A percentile compares a stretch with the other conserved stretches of the same genome.
Evolutionary conservation across 139 green algal species (phyloP).

Genomic region (Ettlia oleoabundans): DNA sequence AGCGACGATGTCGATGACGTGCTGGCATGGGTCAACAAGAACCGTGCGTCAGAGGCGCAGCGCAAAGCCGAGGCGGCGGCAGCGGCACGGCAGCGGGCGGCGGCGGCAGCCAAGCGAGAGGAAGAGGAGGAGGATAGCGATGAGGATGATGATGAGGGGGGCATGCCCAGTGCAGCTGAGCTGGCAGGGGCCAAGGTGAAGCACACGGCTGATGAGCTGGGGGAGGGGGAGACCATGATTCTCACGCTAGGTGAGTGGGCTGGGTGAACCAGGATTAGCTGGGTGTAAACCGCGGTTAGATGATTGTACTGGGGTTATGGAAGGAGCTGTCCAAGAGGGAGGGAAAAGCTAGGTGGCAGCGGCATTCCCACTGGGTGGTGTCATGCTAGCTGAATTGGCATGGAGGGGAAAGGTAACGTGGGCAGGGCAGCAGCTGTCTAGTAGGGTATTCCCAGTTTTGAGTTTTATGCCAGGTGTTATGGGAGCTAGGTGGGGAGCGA

Average conservation of each 20-base stretch:
- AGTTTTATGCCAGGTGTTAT: too few relatives aligned
- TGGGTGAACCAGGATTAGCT: too few relatives aligned
- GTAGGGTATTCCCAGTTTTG: too few relatives aligned
- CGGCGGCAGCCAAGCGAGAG: too few relatives aligned
- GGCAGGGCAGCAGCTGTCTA: too few relatives aligned
- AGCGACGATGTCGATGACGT: constrained; percentile 73
- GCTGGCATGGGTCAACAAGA: constrained; percentile 73
- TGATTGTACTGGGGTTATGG: not conserved
- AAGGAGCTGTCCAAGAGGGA: too few relatives aligned
- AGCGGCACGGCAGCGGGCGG: constrained; percentile 29
- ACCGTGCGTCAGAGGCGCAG: constrained; percentile 29
- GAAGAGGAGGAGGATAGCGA: constrained; percentile 25
- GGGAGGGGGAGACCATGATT: constrained; percentile 79
- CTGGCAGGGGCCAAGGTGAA: constrained; percentile 70
- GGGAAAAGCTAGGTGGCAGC: too few relatives aligned
- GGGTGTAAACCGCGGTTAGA: not conserved
- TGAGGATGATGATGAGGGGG: constrained; percentile 51
- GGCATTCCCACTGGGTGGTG: too few relatives aligned
- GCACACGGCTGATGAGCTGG: constrained; percentile 67
- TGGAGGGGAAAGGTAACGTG: too few relatives aligned
- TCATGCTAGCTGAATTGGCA: too few relatives aligned
- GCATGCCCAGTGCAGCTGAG: constrained; percentile 41
- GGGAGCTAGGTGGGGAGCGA: too few relatives aligned
- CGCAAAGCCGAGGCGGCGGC: not conserved
- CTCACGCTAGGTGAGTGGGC: constrained; percentile 70